These are phyloP conservation scores for Aspergillus sclerotioniger DNA, from an alignment of 495 filamentous ascomycete species.

Conservation along the genomic window DNA sequence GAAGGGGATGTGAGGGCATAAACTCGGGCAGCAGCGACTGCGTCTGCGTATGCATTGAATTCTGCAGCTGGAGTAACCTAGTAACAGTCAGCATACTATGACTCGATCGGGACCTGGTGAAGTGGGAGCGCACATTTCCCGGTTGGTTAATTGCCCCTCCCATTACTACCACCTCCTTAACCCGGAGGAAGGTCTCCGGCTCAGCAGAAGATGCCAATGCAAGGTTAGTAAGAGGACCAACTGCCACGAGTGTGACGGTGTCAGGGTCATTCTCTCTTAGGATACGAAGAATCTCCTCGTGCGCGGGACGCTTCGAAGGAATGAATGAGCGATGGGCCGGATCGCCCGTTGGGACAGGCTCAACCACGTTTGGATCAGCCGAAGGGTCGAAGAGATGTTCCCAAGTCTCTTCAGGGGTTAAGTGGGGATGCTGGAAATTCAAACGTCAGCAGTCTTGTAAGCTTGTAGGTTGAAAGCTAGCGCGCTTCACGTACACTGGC, in stretches of 20 bases:
- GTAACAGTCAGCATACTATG: constrained; percentile 6
- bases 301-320: constrained; percentile 66
- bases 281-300: constrained; percentile 81
- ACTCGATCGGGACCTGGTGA: neutral
- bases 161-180: constrained; percentile 95
- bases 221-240: constrained; percentile 89
- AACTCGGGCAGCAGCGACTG: constrained; percentile 80
- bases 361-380: constrained; percentile 34
- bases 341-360: constrained; percentile 33
- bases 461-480: neutral
- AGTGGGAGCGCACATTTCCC: constrained; percentile 63
- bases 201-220: constrained; percentile 84
- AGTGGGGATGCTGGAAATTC: constrained; percentile 72
- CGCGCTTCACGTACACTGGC: constrained; percentile 54
- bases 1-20: constrained; percentile 83
- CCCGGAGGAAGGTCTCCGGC: constrained; percentile 79
- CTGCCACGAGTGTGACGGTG: constrained; percentile 83
- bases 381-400: constrained; percentile 68
- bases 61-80: constrained; percentile 71
- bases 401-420: constrained; percentile 83
- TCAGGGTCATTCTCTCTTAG: constrained; percentile 74
- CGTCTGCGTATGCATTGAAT: constrained; percentile 82
- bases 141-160: constrained; percentile 76
- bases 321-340: constrained; percentile 56
- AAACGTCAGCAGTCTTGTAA: neutral